Evolutionary conservation across 2,329 filamentous ascomycete species (phyloP), one percentile per base, ranked within the genome.

Genomic region (Tolypocladium guangdongense): DNA sequence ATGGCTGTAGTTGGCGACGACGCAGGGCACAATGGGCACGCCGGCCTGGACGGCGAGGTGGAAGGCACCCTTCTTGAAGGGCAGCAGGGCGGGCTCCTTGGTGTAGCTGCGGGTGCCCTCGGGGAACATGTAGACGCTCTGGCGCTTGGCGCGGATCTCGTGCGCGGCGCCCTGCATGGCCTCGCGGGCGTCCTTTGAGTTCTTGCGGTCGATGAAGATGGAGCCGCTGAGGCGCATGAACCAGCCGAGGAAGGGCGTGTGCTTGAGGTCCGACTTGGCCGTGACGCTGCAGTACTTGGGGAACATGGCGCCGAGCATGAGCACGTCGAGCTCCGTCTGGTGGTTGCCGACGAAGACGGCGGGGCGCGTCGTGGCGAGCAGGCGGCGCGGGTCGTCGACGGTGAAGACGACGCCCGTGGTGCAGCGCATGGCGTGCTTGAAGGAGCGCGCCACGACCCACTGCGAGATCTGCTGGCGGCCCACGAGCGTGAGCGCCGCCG

Each of bases 31-130:
- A 62, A 99, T 88, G 30, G 91, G 91, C 7, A 96, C 93, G 59
- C 90, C 87, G 2, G 92, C 92, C 76, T 97, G 88, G 22, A 99
- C 82, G 47, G 93, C 93, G 36, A 99, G 79, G 69, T 99, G 92
- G 72, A 99, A 99, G 48, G 92, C 93, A 55, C 93, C 93, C 77
- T 99, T 99, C 75, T 99, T 99, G 78, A 97, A 99, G n/a, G 90
- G 88, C 52, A 97, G 76, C 63, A 99, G 73, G 55, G 79, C 81
- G 2, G 93, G 88, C 52, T 91, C 84, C 62, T 86, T 82, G 54
- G 87, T 80, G 73, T 97, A 96, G 68, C 88, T 95, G 60, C 93
- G 82, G 1, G 93, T 99, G 50, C 93, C 93, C 74, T 99, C 93
- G 55, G 88, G 87, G 70, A 92, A 92, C 73, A 92, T 90, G 74